Base-by-base conservation (phyloP, 495 filamentous ascomycete genomes). In the Neurospora pannonica region DNA sequence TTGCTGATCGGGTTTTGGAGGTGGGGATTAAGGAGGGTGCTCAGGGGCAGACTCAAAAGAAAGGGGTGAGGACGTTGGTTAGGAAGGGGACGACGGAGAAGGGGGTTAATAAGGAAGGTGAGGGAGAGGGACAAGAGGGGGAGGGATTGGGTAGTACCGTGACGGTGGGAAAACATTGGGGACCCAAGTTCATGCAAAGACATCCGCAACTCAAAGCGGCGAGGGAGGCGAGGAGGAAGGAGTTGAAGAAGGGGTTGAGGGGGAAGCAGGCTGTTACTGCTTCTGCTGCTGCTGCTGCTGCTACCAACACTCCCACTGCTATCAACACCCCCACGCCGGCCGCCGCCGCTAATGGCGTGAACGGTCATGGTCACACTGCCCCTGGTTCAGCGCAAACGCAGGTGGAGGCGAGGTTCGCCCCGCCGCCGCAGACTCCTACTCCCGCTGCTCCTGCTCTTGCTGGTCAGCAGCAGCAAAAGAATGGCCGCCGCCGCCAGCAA, bases 1-100 rank as follows among this genome's bases (percentile, higher is more conserved):
- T 83, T 15, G 73, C 85, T 10, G 84, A 87, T 36, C 36, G 72
- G 24, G 82, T 17, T 11, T 40, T 76, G 24, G 76, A 70, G 5
- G 17, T 74, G 70, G 36, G 17, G 2, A 38, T 15, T 15, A 42
- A 34, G n/a, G 74, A 70, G 28, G 42, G 42, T 39, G 38, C 38
- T 1, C 38, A n/a, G 7, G 17, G 17, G 19, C 6, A 7, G 6
- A 34, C 39, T 40, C 60, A 71, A 3, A 46, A n/a, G 38, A 15
- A 54, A 42, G 9, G 34, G 31, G 39, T 19, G 38, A 70, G 17
- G 38, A 28, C 15, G 28, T 13, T 0, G 37, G 7, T 1, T 15
- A 28, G 19, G 36, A 39, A 38, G 46, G 10, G 36, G 73, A 70
- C 1, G 36, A 13, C 2, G 11, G 28, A 67, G 48, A 39, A 36